Percentiles rank a stretch among this genome's conserved stretches.
Evolutionary conservation across 2,329 filamentous ascomycete genomes (phyloP).

Genomic region (Colletotrichum tofieldiae): DNA sequence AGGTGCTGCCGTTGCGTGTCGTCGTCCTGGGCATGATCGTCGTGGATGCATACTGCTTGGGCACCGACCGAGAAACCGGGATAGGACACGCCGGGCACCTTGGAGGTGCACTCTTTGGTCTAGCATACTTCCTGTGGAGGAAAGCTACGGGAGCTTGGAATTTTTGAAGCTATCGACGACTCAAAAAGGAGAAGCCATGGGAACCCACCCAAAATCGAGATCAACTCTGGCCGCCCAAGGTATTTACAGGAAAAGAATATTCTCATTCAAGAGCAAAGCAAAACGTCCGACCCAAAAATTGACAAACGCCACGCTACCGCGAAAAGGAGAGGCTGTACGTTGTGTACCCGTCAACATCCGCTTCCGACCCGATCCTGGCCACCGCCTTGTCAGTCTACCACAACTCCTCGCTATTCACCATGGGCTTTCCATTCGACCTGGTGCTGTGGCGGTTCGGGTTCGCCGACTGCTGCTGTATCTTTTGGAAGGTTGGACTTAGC

Average conservation of each 20-base stretch:
- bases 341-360: not conserved
- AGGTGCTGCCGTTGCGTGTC: constrained; percentile 26
- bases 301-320: constrained; percentile 33
- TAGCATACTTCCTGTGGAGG: constrained; percentile 29
- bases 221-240: constrained; percentile 37
- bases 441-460: constrained; percentile 19
- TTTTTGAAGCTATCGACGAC: constrained; percentile 15
- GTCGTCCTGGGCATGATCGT: constrained; percentile 32
- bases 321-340: constrained; percentile 14
- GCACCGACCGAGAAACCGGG: constrained; percentile 30
- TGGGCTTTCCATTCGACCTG: constrained; percentile 31
- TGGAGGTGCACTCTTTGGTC: constrained; percentile 35
- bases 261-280: not conserved
- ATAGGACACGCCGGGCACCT: constrained; percentile 35
- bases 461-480: constrained; percentile 27
- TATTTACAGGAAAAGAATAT: constrained; percentile 15
- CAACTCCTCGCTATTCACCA: constrained; percentile 41
- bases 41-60: constrained; percentile 29
- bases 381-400: constrained; percentile 11
- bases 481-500: constrained; percentile 31
- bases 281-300: constrained; percentile 14
- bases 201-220: constrained; percentile 18
- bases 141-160: constrained; percentile 14
- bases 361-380: not conserved
- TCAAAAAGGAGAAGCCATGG: not conserved